Conservation (phyloP, 306 rosid species). For the Senna tora region DNA sequence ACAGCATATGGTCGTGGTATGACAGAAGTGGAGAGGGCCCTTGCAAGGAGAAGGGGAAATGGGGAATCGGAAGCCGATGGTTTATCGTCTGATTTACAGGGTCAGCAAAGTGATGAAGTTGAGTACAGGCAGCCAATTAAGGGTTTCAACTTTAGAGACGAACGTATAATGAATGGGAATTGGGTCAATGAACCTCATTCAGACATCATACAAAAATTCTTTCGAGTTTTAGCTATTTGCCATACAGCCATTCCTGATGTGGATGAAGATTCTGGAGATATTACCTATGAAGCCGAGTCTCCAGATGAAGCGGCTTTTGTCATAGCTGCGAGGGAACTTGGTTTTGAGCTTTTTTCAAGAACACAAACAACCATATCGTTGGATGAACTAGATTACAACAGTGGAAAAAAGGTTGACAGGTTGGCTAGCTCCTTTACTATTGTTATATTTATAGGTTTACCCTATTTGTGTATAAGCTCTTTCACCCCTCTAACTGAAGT, state of each 20-base stretch:
- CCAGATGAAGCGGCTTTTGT: constrained; percentile 97
- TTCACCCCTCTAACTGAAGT: constrained; percentile 5
- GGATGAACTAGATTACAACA: constrained; percentile 60
- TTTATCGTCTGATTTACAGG: constrained; percentile 37
- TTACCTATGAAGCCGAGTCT: constrained; percentile 83
- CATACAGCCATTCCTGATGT: constrained; percentile 78
- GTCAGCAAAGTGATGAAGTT: constrained; percentile 32
- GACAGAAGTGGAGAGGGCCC: constrained; percentile 81
- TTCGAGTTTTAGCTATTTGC: constrained; percentile 77
- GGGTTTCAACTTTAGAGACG: constrained; percentile 85
- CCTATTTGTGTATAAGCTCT: background rate
- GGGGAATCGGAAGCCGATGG: constrained; percentile 45
- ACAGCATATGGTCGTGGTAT: constrained; percentile 71
- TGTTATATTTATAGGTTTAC: constrained; percentile 16
- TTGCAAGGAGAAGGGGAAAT: constrained; percentile 51
- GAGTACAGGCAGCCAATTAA: constrained; percentile 47
- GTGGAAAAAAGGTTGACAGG: constrained; percentile 77
- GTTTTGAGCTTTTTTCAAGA: constrained; percentile 71
- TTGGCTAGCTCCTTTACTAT: constrained; percentile 58
- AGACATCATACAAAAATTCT: constrained; percentile 64
- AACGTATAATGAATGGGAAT: constrained; percentile 65
- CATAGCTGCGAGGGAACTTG: constrained; percentile 89
- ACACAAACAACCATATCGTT: constrained; percentile 68
- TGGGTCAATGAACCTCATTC: constrained; percentile 79
- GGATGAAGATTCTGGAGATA: constrained; percentile 53